Percentiles rank a stretch among this genome's conserved stretches.
Evolutionary conservation across 2,329 filamentous ascomycete species (phyloP).

Genomic region (Clonostachys solani): DNA sequence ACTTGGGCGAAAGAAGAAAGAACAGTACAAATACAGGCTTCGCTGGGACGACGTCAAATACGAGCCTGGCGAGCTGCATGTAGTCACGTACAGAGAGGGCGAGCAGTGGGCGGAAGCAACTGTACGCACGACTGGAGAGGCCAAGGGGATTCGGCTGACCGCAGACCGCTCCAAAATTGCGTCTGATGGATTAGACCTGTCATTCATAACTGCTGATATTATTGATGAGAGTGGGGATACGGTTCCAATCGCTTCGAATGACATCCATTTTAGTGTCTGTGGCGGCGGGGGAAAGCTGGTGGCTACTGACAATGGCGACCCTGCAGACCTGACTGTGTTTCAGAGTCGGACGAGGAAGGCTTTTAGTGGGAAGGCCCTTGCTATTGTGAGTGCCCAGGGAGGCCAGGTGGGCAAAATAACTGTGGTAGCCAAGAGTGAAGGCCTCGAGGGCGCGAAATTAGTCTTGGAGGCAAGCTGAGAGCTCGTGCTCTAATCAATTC

Average conservation of each 20-base stretch:
- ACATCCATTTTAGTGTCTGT: slow-evolving; percentile 34
- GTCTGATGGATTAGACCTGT: slow-evolving; percentile 37
- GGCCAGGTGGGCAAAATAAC: too few relatives aligned
- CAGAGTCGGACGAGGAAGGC: slow-evolving; percentile 29
- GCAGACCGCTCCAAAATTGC: slow-evolving; percentile 32
- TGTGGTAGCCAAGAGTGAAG: too few relatives aligned
- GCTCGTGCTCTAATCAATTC: too few relatives aligned
- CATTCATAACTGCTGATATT: slow-evolving; percentile 39
- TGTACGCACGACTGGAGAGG: slow-evolving; percentile 31
- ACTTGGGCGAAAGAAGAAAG: slow-evolving; percentile 30
- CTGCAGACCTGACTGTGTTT: slow-evolving; percentile 36
- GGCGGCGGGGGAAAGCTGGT: slow-evolving; percentile 37
- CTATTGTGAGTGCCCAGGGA: slow-evolving; percentile 20
- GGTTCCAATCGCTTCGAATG: slow-evolving; percentile 35
- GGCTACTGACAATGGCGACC: slow-evolving; percentile 47
- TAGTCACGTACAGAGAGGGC: slow-evolving; percentile 43
- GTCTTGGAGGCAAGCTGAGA: too few relatives aligned
- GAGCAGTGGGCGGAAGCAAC: slow-evolving; percentile 37
- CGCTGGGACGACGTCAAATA: slow-evolving; percentile 49
- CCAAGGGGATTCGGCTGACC: slow-evolving; percentile 28
- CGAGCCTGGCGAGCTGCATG: slow-evolving; percentile 37
- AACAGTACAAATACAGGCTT: slow-evolving; percentile 36
- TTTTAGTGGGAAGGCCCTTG: slow-evolving; percentile 32
- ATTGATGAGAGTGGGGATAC: slow-evolving; percentile 34
- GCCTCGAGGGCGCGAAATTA: too few relatives aligned